Evolutionary conservation across 495 filamentous ascomycete genomes (phyloP).

Genomic region (Hypomontagnella submonticulosa): DNA sequence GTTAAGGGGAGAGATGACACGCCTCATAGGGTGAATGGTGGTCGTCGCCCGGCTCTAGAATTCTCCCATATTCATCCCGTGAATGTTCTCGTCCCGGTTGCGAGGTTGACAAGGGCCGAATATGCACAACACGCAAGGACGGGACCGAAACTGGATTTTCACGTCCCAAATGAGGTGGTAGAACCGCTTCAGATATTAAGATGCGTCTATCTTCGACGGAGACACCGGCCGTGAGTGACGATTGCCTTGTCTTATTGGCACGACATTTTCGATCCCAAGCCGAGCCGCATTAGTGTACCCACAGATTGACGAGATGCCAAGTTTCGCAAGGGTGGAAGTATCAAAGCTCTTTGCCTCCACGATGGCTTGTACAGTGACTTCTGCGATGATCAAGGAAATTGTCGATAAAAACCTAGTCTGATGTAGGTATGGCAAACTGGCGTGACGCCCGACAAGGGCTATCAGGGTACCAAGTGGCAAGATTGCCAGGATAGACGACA

Average conservation of each 20-base stretch:
- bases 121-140: constrained; percentile 29
- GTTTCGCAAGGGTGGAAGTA: constrained; percentile 10
- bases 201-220: constrained; percentile 12
- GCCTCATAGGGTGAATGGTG: constrained; percentile 17
- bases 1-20: constrained; percentile 10
- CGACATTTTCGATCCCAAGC: constrained; percentile 6
- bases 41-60: constrained; percentile 11
- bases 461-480: constrained; percentile 40
- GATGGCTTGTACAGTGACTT: constrained; percentile 42
- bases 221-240: constrained; percentile 8
- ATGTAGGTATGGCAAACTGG: constrained; percentile 26
- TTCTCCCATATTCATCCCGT: constrained; percentile 34
- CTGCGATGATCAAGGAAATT: constrained; percentile 33
- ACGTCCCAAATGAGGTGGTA: constrained; percentile 9
- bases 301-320: constrained; percentile 39
- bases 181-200: constrained; percentile 8
- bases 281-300: constrained; percentile 21
- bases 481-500: constrained; percentile 24
- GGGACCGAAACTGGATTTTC: constrained; percentile 22
- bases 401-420: constrained; percentile 2
- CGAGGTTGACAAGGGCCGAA: constrained; percentile 40
- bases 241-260: constrained; percentile 20
- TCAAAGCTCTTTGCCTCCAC: constrained; percentile 3
- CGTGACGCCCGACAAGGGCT: constrained; percentile 20
- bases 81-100: constrained; percentile 24